Percentiles rank a stretch among this genome's conserved stretches.
phyloP scores from a whole-genome alignment of 371 early-diverging fungal species.

The Syncephalis plumigaleata region DNA sequence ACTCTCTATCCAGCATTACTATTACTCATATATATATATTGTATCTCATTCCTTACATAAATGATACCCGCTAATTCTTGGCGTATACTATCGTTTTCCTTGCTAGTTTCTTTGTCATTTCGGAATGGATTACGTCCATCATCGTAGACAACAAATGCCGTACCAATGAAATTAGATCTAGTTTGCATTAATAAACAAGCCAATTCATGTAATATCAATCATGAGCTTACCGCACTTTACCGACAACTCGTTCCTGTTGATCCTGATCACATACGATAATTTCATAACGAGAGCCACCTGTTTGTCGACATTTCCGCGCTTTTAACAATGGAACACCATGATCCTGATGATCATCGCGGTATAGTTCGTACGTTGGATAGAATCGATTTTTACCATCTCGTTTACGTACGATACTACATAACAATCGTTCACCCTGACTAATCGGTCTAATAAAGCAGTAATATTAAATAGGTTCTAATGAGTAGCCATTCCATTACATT shows the following conservation, averaged over 20 bases:
- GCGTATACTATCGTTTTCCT: slow-evolving; percentile 14
- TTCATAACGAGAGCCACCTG: slow-evolving; percentile 49
- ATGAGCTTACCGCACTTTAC: slow-evolving; percentile 34
- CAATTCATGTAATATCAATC: slow-evolving; percentile 2
- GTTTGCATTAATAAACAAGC: slow-evolving; percentile 6
- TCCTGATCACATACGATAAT: slow-evolving; percentile 18
- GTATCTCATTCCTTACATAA: slow-evolving; percentile 32
- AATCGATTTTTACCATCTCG: slow-evolving; percentile 42
- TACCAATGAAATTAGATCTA: slow-evolving; percentile 75
- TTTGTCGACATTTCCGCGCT: slow-evolving; percentile 51
- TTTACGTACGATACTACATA: slow-evolving; percentile 55
- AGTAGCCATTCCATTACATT: neutral
- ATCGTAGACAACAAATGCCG: slow-evolving; percentile 59
- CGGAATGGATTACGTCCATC: slow-evolving; percentile 36
- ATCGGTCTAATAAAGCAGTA: slow-evolving; percentile 31
- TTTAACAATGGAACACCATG: slow-evolving; percentile 30
- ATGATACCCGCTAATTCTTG: slow-evolving; percentile 64
- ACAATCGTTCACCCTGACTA: slow-evolving; percentile 48
- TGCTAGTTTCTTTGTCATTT: neutral
- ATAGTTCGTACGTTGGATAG: slow-evolving; percentile 56
- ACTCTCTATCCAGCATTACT: neutral
- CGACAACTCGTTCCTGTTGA: slow-evolving; percentile 18
- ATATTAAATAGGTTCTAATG: too few relatives aligned
- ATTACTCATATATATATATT: neutral
- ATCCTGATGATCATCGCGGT: slow-evolving; percentile 31